Conservation (phyloP, 148 eudicot species). For the Polygonum aviculare region DNA sequence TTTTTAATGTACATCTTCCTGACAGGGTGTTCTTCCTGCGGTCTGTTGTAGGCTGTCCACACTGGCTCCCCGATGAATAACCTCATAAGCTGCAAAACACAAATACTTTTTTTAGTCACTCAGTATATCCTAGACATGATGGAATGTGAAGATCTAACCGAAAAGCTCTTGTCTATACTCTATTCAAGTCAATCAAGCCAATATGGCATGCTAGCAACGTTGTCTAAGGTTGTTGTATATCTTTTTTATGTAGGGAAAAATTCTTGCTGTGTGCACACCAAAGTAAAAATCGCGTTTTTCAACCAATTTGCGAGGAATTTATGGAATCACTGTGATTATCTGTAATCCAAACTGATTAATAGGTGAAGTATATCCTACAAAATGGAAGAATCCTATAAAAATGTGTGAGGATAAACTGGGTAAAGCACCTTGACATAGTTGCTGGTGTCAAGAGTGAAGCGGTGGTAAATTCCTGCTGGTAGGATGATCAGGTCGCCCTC, state of each 20-base stretch:
- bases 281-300: background rate
- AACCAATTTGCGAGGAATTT: background rate
- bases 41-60: conserved; percentile 73
- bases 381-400: background rate
- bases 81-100: conserved; percentile 65
- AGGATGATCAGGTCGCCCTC: conserved; percentile 73
- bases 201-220: background rate
- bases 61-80: conserved; percentile 82
- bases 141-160: background rate
- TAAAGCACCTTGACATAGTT: conserved; percentile 71
- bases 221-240: background rate
- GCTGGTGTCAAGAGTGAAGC: conserved; percentile 74
- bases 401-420: background rate
- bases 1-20: conserved; percentile 55
- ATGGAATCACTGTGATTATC: background rate
- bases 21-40: conserved; percentile 79
- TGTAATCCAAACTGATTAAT: background rate
- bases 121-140: background rate
- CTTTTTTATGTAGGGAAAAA: background rate
- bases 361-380: background rate
- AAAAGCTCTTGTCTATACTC: background rate
- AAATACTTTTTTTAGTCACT: background rate
- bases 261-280: background rate
- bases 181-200: background rate
- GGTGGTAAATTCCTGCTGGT: conserved; percentile 95